A percentile compares a stretch with the other conserved stretches of the same genome.
phyloP scores from a whole-genome alignment of 768 basidiomycete genomes.

The Rhizopogon sp. region DNA sequence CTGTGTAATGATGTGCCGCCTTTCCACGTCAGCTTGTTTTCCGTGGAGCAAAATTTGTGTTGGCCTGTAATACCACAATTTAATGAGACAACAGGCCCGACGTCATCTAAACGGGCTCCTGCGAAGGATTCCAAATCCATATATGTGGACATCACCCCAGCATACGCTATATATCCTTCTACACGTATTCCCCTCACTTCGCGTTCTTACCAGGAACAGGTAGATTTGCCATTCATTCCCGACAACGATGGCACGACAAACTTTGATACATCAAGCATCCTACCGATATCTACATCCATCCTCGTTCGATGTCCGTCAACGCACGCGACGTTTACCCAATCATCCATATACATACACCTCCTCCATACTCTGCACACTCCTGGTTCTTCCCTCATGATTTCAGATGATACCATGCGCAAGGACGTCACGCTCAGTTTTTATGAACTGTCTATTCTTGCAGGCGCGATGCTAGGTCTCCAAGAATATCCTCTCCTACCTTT shows the following conservation, averaged over 20 bases:
- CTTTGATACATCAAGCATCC: constrained; percentile 34
- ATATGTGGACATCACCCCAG: constrained; percentile 35
- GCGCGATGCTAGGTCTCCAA: constrained; percentile 32
- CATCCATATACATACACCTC: constrained; percentile 58
- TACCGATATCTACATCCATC: constrained; percentile 53
- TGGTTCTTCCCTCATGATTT: constrained; percentile 30
- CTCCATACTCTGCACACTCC: constrained; percentile 44
- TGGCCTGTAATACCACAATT: constrained; percentile 50
- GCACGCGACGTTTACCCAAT: constrained; percentile 34
- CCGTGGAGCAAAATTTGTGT: constrained; percentile 52
- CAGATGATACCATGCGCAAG: constrained; percentile 29
- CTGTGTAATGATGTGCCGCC: constrained; percentile 39
- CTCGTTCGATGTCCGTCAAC: constrained; percentile 51
- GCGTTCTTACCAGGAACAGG: constrained; percentile 24
- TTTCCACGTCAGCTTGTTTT: constrained; percentile 56
- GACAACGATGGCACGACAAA: constrained; percentile 23
- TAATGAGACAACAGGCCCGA: constrained; percentile 13
- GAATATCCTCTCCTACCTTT: constrained; percentile 58
- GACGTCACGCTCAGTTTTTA: constrained; percentile 69
- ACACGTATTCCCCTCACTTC: constrained; percentile 38
- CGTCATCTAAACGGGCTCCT: constrained; percentile 22
- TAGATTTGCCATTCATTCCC: constrained; percentile 25
- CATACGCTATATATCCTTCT: constrained; percentile 45
- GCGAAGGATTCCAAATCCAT: constrained; percentile 28
- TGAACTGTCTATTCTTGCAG: constrained; percentile 61